These are phyloP conservation scores for Podospora pseudopauciseta DNA, from an alignment of 495 filamentous ascomycete species.

Conservation along the genomic window DNA sequence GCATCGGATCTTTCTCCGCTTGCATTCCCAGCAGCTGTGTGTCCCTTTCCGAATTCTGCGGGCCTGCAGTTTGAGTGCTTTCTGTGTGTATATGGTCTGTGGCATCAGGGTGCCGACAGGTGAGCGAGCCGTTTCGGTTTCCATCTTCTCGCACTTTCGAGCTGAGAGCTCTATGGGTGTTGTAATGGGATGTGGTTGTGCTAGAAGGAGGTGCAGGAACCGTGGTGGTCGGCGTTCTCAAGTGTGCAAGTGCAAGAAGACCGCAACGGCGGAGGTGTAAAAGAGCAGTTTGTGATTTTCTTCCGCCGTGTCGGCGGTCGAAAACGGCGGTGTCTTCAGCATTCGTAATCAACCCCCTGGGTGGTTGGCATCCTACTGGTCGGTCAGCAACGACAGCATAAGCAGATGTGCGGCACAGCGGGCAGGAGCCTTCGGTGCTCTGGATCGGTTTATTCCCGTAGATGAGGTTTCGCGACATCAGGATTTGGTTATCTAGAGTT, in stretches of 20 bases:
- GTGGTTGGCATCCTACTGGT: background rate
- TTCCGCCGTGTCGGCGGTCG: background rate
- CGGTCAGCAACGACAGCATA: background rate
- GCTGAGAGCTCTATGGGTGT: background rate
- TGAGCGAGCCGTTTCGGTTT: background rate
- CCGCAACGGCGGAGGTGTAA: background rate
- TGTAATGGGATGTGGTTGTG: background rate
- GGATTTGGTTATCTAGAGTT: too few relatives aligned
- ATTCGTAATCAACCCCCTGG: background rate
- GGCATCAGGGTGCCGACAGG: background rate
- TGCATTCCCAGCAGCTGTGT: constrained; percentile 52
- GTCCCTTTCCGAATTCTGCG: constrained; percentile 45
- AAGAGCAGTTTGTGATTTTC: background rate
- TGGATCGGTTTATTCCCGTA: background rate
- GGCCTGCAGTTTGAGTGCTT: background rate
- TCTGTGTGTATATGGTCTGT: background rate
- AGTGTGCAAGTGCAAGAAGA: background rate
- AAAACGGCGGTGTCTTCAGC: background rate
- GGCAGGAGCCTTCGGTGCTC: background rate
- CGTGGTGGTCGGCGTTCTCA: background rate
- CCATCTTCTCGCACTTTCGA: background rate
- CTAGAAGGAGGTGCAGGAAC: background rate
- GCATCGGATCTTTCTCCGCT: constrained; percentile 48
- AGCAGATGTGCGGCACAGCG: background rate
- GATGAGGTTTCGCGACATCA: too few relatives aligned